A percentile compares a stretch with the other conserved stretches of the same genome.
Conservation (phyloP, 352 stramenopile species). For the Phytophthora tentaculata region DNA sequence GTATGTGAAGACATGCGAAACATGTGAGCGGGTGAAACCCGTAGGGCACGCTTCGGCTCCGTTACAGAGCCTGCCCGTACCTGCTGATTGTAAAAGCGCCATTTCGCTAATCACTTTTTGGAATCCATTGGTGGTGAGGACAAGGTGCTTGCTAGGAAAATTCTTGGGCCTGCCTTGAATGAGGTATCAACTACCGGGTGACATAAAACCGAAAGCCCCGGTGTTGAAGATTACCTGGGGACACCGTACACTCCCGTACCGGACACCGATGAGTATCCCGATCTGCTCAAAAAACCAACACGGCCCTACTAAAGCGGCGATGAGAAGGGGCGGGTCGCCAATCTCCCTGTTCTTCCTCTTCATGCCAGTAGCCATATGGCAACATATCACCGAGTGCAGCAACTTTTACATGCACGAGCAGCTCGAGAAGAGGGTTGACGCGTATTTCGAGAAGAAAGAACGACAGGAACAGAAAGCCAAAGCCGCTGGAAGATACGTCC, state of each 20-base stretch:
- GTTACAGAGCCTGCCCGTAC: too few relatives aligned
- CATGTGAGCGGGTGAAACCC: too few relatives aligned
- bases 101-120: constrained; percentile 12
- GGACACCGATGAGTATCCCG: background rate
- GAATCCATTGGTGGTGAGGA: background rate
- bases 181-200: constrained; percentile 3
- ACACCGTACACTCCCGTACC: background rate
- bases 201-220: background rate
- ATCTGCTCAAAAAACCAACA: background rate
- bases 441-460: constrained; percentile 10
- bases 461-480: background rate
- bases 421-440: constrained; percentile 3
- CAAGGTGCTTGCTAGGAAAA: constrained; percentile 1
- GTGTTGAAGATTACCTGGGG: background rate
- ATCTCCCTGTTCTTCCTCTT: constrained; percentile 15
- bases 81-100: too few relatives aligned
- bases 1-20: too few relatives aligned
- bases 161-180: background rate
- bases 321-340: background rate
- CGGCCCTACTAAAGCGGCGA: background rate
- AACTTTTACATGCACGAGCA: constrained; percentile 25
- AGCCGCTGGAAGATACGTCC: background rate
- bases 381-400: constrained; percentile 18
- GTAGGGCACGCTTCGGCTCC: too few relatives aligned
- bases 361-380: constrained; percentile 18